Evolutionary conservation across 768 basidiomycete species (phyloP).

Genomic region (Mycena capillaripes): DNA sequence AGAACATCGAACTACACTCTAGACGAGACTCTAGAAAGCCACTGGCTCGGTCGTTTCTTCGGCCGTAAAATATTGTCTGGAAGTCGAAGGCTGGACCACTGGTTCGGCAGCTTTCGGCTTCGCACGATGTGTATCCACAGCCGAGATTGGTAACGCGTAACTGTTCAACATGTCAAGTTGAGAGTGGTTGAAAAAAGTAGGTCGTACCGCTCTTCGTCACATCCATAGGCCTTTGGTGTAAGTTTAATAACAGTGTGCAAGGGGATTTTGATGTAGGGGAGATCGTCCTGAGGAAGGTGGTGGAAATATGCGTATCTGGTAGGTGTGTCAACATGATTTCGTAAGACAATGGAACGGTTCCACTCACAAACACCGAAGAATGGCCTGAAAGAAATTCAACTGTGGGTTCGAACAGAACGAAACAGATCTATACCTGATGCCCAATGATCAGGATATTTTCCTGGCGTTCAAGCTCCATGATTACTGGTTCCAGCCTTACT

Average conservation of each 20-base stretch:
- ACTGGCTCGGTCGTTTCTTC: conserved; percentile 29
- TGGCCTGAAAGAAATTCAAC: conserved; percentile 61
- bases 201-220: conserved; percentile 91
- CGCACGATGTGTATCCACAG: conserved; percentile 93
- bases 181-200: neutral
- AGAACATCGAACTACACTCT: conserved; percentile 11
- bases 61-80: conserved; percentile 60
- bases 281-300: conserved; percentile 89
- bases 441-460: conserved; percentile 97
- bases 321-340: neutral
- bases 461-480: conserved; percentile 99
- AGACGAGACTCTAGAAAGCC: neutral
- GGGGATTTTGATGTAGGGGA: conserved; percentile 98
- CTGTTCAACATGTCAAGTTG: conserved; percentile 51
- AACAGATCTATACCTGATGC: conserved; percentile 74
- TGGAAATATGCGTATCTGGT: conserved; percentile 96
- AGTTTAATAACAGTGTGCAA: conserved; percentile 98
- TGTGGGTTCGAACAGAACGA: too few species aligned
- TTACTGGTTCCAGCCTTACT: conserved; percentile 94
- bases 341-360: neutral
- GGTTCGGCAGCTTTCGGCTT: conserved; percentile 63
- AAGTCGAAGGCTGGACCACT: conserved; percentile 48
- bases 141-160: conserved; percentile 90
- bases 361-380: conserved; percentile 82
- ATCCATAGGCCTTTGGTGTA: conserved; percentile 98